Evolutionary conservation across 2,329 filamentous ascomycete genomes (phyloP).

Genomic region (Tolypocladium ovalisporum): DNA sequence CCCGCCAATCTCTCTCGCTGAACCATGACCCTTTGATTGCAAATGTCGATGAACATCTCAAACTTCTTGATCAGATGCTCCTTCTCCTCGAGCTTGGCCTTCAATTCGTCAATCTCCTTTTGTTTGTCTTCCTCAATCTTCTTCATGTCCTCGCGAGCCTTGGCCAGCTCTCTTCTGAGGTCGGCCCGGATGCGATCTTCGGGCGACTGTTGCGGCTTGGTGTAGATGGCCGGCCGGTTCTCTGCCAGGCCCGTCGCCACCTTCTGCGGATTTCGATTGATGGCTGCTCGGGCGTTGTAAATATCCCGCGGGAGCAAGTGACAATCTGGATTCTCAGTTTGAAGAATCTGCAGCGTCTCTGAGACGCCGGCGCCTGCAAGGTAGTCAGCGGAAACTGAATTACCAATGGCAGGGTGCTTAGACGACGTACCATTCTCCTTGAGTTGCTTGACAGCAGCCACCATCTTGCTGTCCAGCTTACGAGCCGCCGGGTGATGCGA

Average conservation of each 20-base stretch:
- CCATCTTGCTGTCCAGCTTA: conserved; percentile 57
- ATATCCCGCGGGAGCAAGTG: conserved; percentile 54
- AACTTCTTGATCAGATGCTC: conserved; percentile 52
- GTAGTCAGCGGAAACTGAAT: conserved; percentile 6
- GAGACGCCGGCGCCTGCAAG: conserved; percentile 48
- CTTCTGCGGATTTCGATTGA: conserved; percentile 54
- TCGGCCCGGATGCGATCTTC: conserved; percentile 55
- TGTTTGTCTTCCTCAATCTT: conserved; percentile 44
- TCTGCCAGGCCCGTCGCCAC: conserved; percentile 49
- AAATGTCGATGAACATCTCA: conserved; percentile 61
- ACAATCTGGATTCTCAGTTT: conserved; percentile 52
- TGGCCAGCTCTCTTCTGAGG: conserved; percentile 47
- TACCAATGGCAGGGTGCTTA: background rate
- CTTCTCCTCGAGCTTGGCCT: conserved; percentile 50
- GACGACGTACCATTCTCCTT: conserved; percentile 50
- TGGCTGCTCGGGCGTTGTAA: conserved; percentile 56
- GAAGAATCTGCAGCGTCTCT: conserved; percentile 55
- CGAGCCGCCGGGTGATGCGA: conserved; percentile 55
- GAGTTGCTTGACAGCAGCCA: conserved; percentile 53
- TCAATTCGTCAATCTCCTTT: conserved; percentile 47
- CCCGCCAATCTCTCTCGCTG: conserved; percentile 41
- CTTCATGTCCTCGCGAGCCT: conserved; percentile 43
- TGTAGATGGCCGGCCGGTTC: conserved; percentile 53
- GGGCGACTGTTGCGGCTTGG: conserved; percentile 50
- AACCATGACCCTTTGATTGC: conserved; percentile 55